phyloP scores from a whole-genome alignment of 2,329 filamentous ascomycete genomes.

The Chaetomiaceae sp. region DNA sequence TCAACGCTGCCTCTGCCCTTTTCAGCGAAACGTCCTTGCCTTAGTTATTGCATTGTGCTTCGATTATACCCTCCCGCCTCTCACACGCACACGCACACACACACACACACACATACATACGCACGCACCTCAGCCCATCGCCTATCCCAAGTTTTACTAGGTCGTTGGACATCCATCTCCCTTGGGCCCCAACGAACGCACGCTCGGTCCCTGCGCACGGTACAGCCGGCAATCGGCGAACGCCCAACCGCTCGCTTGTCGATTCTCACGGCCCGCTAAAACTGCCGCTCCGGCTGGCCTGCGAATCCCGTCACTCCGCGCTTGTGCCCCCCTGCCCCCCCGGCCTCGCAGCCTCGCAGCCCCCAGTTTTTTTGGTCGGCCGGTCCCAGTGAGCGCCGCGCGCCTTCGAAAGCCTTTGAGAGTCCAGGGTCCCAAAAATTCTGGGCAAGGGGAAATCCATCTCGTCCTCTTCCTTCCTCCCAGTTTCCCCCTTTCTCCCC shows the following conservation, averaged over 20 bases:
- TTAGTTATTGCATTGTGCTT: too few relatives aligned
- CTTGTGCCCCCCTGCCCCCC: slow-evolving; percentile 14
- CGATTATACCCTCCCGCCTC: too few relatives aligned
- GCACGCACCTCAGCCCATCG: too few relatives aligned
- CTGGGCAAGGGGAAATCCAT: slow-evolving; percentile 12
- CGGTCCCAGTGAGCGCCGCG: slow-evolving; percentile 2
- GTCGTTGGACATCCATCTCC: not conserved
- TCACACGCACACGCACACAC: too few relatives aligned
- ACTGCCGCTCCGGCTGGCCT: slow-evolving; percentile 20
- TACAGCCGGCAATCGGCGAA: slow-evolving; percentile 12
- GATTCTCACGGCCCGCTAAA: slow-evolving; percentile 21
- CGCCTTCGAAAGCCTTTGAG: not conserved
- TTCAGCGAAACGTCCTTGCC: too few relatives aligned
- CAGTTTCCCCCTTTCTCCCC: not conserved
- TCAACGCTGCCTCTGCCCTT: too few relatives aligned
- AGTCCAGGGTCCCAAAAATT: slow-evolving; percentile 10
- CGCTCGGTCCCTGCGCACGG: slow-evolving; percentile 13
- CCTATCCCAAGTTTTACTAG: not conserved
- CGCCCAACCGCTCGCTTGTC: slow-evolving; percentile 11
- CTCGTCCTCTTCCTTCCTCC: not conserved
- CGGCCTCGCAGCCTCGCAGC: slow-evolving; percentile 18
- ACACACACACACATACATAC: too few relatives aligned
- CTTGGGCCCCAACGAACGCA: not conserved
- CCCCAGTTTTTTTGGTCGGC: slow-evolving; percentile 18
- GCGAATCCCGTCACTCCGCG: slow-evolving; percentile 17